These are phyloP conservation scores for Panaeolus cyanescens DNA, from an alignment of 768 basidiomycete genomes.

Conservation along the genomic window DNA sequence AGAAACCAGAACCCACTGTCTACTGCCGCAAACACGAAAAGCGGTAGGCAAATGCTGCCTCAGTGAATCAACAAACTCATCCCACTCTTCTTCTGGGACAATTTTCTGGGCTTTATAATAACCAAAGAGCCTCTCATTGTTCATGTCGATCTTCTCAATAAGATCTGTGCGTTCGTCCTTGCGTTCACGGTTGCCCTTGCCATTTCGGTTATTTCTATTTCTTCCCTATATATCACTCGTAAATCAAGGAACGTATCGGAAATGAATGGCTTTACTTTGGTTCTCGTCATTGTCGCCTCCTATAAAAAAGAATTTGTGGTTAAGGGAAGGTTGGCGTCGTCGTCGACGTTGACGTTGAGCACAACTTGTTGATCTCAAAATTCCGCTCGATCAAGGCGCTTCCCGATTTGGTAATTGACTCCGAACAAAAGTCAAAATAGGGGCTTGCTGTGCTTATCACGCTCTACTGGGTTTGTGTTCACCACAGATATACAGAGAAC, in stretches of 20 bases:
- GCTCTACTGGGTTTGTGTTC: too few species aligned
- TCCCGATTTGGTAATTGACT: background rate
- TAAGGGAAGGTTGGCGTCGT: background rate
- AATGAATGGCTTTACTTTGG: background rate
- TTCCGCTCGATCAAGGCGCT: background rate
- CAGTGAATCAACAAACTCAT: conserved; percentile 63
- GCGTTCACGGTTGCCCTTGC: conserved; percentile 2
- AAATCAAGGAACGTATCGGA: background rate
- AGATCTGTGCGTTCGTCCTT: conserved; percentile 45
- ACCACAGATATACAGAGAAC: too few species aligned
- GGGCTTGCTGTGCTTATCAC: background rate
- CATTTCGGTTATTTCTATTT: background rate
- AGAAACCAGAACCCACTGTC: conserved; percentile 56
- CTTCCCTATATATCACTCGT: background rate
- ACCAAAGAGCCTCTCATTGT: conserved; percentile 63
- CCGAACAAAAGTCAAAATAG: background rate
- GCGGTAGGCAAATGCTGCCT: conserved; percentile 85
- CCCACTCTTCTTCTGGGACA: conserved; percentile 80
- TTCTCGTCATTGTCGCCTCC: background rate
- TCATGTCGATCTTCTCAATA: conserved; percentile 64
- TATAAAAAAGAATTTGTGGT: background rate
- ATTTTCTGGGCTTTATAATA: conserved; percentile 82
- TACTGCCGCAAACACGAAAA: conserved; percentile 88
- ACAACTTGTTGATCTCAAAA: background rate
- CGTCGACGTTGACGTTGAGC: background rate